Percentiles rank a stretch among this genome's conserved stretches.
Conservation (phyloP, 2,329 filamentous ascomycete species). For the Talaromyces sp. region DNA sequence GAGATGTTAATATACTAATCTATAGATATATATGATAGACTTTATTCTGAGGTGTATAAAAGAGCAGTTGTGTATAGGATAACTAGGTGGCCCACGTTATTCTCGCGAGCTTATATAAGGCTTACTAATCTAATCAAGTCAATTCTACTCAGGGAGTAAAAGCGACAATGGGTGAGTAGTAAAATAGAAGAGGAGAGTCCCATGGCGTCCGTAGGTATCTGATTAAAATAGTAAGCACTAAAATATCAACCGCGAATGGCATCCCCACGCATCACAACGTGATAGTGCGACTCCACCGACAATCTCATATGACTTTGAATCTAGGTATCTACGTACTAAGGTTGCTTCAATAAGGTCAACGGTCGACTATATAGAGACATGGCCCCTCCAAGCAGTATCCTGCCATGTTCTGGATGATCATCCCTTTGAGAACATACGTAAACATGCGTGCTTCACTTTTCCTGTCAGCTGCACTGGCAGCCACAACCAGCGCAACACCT, state of each 20-base stretch:
- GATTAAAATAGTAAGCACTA: neutral
- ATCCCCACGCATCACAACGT: constrained; percentile 10
- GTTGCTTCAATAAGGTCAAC: neutral
- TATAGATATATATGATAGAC: too few relatives aligned
- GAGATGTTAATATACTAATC: too few relatives aligned
- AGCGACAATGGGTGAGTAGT: too few relatives aligned
- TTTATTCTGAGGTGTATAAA: too few relatives aligned
- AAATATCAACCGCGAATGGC: constrained; percentile 1
- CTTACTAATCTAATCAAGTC: too few relatives aligned
- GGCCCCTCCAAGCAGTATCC: neutral
- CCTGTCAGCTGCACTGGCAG: constrained; percentile 16
- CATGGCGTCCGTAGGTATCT: too few relatives aligned
- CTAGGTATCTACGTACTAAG: neutral
- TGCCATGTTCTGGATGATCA: neutral
- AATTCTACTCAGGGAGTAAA: too few relatives aligned
- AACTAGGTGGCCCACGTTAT: too few relatives aligned
- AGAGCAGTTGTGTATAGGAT: too few relatives aligned
- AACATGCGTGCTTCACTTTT: constrained; percentile 20
- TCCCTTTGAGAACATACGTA: neutral
- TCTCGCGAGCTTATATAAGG: too few relatives aligned
- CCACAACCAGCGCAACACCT: constrained; percentile 8
- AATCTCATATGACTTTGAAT: neutral
- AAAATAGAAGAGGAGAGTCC: too few relatives aligned
- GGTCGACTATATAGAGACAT: neutral
- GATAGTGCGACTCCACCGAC: neutral